Base-by-base conservation (phyloP, 495 filamentous ascomycete species). In the Neurospora intermedia region DNA sequence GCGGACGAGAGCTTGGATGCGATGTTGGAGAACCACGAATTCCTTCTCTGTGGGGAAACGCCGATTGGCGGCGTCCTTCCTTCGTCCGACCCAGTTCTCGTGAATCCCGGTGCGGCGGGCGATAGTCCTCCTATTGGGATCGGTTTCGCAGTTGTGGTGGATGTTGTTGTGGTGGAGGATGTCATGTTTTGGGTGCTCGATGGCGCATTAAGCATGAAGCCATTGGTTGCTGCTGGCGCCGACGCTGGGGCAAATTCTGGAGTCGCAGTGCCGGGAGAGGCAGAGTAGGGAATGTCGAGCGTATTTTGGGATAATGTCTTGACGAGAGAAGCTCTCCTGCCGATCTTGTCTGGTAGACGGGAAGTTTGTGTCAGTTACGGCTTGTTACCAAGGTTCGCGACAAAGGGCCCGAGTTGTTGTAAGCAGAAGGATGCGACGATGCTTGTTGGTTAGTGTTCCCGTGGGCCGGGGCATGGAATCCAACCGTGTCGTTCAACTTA, bases 1-100 rank as follows among this genome's bases (percentile, higher is more conserved):
- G 86, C n/a, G 16, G 88, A 91, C 13, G 93, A 94, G 82, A 99
- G 97, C 78, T 96, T 98, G 73, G 93, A 96, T 75, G 93, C 97
- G 70, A 98, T 86, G 74, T 88, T 96, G 41, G 92, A 93, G 73
- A 99, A 92, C 95, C 95, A 99, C 27, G 94, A 97, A 48, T 88
- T 91, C 73, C 91, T 85, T 72, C 94, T 85, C 70, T 86, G 83
- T 1, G 83, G 78, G 3, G 85, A 75, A 7, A 81, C 75, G 54
- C 80, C 70, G 46, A 75, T 74, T 41, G 74, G 38, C 1, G 69
- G 31, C 11, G 72, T 40, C 38, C 73, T 74, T 77, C 81, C 83
- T 59, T 87, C 85, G 31, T 82, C 75, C 41, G 80, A 79, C 69
- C 59, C 74, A 59, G 74, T 76, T 71, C 79, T 76, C 40, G 72